These are phyloP conservation scores for Ustilago crameri DNA, from an alignment of 1,284 basidiomycete species.

Conservation along the genomic window DNA sequence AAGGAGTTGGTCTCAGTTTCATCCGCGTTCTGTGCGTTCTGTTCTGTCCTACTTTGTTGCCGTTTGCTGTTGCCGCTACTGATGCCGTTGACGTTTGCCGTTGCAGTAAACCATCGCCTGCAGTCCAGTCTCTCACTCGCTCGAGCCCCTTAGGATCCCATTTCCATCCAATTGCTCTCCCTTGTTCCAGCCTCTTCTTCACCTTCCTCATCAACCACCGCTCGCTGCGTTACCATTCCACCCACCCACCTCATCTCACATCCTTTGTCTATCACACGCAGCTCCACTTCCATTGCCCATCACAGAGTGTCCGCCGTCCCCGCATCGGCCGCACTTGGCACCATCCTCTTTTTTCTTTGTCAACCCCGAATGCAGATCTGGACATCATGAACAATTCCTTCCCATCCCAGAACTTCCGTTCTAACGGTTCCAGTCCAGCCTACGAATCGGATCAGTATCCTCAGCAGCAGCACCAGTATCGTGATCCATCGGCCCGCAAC, in stretches of 20 bases:
- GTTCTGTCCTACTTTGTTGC: neutral
- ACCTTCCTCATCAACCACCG: neutral
- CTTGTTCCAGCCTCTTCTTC: neutral
- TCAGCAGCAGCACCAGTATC: slow-evolving; percentile 18
- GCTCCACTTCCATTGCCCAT: neutral
- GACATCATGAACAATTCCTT: slow-evolving; percentile 35
- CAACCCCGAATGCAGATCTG: neutral
- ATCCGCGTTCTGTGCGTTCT: neutral
- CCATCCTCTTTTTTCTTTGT: neutral
- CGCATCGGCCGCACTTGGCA: neutral
- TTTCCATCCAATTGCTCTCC: no score
- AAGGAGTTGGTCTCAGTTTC: slow-evolving; percentile 12
- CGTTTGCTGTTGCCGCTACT: no score
- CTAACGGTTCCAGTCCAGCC: slow-evolving; percentile 11
- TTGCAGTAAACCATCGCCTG: no score
- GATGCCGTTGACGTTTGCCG: no score
- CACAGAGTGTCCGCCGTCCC: neutral
- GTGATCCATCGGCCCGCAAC: slow-evolving; percentile 8
- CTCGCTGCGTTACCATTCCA: neutral
- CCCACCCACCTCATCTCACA: neutral
- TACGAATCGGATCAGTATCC: slow-evolving; percentile 22
- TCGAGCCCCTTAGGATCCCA: no score
- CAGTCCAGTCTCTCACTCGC: no score
- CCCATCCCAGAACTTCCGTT: slow-evolving; percentile 18
- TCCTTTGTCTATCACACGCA: neutral